Evolutionary conservation across 169 alveolate species (phyloP), one percentile per base, ranked within the genome.

Genomic region (Babesia sp.): DNA sequence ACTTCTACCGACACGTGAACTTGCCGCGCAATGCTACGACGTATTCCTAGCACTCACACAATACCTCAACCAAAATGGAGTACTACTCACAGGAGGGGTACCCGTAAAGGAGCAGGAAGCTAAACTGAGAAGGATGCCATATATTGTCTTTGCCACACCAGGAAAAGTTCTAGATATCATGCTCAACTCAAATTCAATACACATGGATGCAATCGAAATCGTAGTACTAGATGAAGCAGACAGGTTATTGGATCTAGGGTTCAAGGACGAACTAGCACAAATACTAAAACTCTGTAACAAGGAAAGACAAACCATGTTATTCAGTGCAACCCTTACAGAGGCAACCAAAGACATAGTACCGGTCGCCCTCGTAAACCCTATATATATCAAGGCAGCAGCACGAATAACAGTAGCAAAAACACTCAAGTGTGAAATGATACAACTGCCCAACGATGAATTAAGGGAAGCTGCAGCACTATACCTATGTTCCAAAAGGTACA

Each of bases 141-240:
- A 98, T 88, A 85, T 96, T 16, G 92, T 97, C 37, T 88, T 98
- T 20, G 98, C 98, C 46, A 98, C 99, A 16, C 99, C 99, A 12
- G 99, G 99, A 18, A 91, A 99, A 70, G 90, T 97, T 34, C 88
- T 97, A 44, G 99, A 98, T 74, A 93, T 95, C 78, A 74, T 98
- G 59, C 74, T 90, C 72, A 94, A 94, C 85, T 91, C 97, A 0
- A 39, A 71, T 46, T 50, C 69, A 29, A 86, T 84, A 45, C 71
- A 70, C 68, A 51, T 94, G 75, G 96, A 94, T 57, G 72, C 85
- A 64, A 89, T 93, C 48, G 97, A 94, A 58, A 90, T 94, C 31
- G 92, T 94, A 14, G 95, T 97, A 24, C 78, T 97, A 68, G 99
- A 97, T 82, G 99, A 96, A 84, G 99, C 98, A 6, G 99, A 97